Evolutionary conservation across 768 basidiomycete genomes (phyloP).

Genomic region (Termitomyces sp.): DNA sequence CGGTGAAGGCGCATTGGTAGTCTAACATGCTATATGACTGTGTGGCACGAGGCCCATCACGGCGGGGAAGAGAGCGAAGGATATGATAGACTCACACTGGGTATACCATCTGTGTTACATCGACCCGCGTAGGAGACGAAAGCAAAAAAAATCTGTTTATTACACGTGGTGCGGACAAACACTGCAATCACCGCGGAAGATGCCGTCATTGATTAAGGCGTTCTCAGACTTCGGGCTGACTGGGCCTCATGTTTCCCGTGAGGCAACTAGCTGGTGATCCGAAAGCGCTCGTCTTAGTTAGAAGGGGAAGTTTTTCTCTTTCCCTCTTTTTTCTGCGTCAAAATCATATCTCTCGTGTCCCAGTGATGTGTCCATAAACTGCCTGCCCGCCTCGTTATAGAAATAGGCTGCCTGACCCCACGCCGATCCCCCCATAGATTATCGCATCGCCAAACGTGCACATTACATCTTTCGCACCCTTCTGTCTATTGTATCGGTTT

Average conservation of each 20-base stretch:
- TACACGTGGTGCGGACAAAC: neutral
- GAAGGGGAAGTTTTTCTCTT: slow-evolving; percentile 2
- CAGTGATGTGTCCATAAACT: slow-evolving; percentile 14
- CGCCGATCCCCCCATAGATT: slow-evolving; percentile 19
- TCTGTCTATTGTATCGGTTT: slow-evolving; percentile 31
- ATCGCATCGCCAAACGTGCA: slow-evolving; percentile 11
- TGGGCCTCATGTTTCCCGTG: slow-evolving; percentile 40
- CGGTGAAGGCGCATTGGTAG: slow-evolving; percentile 39
- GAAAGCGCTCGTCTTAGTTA: slow-evolving; percentile 7
- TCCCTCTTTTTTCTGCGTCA: slow-evolving; percentile 3
- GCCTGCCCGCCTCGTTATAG: slow-evolving; percentile 16
- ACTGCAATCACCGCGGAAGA: slow-evolving; percentile 7
- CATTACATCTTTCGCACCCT: slow-evolving; percentile 15
- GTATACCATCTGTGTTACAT: neutral
- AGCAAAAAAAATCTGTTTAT: neutral
- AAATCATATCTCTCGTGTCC: slow-evolving; percentile 3
- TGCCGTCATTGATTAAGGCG: slow-evolving; percentile 2
- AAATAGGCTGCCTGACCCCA: slow-evolving; percentile 17
- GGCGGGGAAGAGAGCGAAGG: neutral
- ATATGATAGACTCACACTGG: slow-evolving; percentile 15
- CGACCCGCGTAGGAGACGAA: too few species aligned
- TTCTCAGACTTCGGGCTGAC: slow-evolving; percentile 11
- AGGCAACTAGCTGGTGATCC: slow-evolving; percentile 33
- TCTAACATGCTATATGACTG: slow-evolving; percentile 51
- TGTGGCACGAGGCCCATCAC: slow-evolving; percentile 38